A percentile compares a stretch with the other conserved stretches of the same genome.
Conservation (phyloP, 371 early-diverging fungal genomes). For the Mortierella sp. region DNA sequence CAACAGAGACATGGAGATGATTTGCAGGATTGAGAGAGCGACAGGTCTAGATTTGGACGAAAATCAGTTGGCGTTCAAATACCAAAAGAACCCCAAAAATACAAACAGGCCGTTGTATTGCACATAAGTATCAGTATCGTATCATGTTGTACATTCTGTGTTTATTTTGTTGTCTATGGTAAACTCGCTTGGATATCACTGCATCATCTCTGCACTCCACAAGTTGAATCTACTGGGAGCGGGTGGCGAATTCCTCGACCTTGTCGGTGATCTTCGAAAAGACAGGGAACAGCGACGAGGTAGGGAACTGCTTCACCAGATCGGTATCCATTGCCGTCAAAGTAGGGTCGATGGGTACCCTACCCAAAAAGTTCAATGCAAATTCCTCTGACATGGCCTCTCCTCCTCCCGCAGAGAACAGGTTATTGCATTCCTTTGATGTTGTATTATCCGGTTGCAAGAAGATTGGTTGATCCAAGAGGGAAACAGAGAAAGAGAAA, state of each 20-base stretch:
- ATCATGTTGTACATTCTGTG: neutral
- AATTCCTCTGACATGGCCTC: constrained; percentile 89
- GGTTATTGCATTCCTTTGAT: constrained; percentile 87
- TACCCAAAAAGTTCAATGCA: constrained; percentile 82
- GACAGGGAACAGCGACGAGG: constrained; percentile 72
- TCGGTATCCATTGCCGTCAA: constrained; percentile 81
- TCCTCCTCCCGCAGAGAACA: constrained; percentile 96
- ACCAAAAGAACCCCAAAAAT: no score
- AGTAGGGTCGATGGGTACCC: constrained; percentile 89
- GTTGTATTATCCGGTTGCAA: neutral
- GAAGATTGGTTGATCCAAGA: no score
- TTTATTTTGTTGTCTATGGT: neutral
- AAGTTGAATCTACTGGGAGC: constrained; percentile 17
- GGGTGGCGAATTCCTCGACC: constrained; percentile 46
- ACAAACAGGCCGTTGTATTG: no score
- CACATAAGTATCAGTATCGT: no score
- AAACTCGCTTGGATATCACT: neutral
- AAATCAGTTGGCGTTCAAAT: no score
- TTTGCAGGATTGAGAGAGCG: no score
- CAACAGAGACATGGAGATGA: no score
- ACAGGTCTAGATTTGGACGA: no score
- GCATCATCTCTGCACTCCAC: neutral
- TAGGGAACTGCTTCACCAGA: constrained; percentile 69
- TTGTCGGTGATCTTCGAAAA: constrained; percentile 71
- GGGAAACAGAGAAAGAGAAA: neutral